Evolutionary conservation across 2,329 filamentous ascomycete species (phyloP).

Genomic region (Colletotrichum sansevieriae): DNA sequence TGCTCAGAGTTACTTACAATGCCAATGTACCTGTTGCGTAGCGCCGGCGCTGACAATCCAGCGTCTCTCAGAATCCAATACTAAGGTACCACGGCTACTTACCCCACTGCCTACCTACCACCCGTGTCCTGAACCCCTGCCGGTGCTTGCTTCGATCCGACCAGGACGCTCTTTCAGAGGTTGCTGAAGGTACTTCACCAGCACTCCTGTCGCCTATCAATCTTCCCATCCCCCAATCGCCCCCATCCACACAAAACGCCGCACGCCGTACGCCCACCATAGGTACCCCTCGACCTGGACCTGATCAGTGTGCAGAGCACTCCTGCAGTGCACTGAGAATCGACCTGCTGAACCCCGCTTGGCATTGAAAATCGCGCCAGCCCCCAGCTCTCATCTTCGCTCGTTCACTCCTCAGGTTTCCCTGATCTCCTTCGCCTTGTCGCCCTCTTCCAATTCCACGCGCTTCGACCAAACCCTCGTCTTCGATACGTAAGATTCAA

Average conservation of each 20-base stretch:
- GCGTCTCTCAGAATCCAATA: no score
- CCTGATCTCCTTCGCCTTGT: constrained; percentile 13
- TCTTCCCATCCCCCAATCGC: constrained; percentile 15
- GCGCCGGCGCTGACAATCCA: background rate
- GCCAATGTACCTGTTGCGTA: background rate
- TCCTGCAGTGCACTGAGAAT: constrained; percentile 38
- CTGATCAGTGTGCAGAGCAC: constrained; percentile 34
- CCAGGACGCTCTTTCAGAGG: background rate
- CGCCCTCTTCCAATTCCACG: constrained; percentile 8
- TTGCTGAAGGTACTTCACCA: no score
- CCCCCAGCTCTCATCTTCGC: constrained; percentile 35
- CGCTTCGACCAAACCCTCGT: constrained; percentile 7
- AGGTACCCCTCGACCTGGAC: constrained; percentile 2
- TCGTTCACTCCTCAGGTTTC: constrained; percentile 3
- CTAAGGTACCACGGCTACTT: background rate
- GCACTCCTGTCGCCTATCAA: background rate
- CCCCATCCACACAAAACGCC: background rate
- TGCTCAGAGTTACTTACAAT: no score
- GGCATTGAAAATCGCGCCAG: constrained; percentile 43
- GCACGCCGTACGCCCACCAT: constrained; percentile 5
- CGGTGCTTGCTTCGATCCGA: background rate
- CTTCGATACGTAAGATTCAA: background rate
- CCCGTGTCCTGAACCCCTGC: no score
- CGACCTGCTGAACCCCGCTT: constrained; percentile 41
- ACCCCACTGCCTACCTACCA: no score